Conservation (phyloP, 352 stramenopile genomes). For the Globisporangium polare region DNA sequence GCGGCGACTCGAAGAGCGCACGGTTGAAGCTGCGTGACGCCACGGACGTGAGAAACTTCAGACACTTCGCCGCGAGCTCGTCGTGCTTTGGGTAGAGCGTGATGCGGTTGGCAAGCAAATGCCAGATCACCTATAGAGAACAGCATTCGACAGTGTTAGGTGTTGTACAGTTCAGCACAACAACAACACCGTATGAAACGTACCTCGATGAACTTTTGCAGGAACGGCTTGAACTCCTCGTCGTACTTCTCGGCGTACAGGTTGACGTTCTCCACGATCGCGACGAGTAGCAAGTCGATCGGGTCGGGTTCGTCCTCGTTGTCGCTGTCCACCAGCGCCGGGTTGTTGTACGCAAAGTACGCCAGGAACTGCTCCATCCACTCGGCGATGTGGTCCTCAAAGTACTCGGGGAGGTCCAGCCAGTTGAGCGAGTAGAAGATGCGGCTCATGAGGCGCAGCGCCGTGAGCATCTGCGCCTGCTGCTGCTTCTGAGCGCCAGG, state of each 20-base stretch:
- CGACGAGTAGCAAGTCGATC: conserved; percentile 92
- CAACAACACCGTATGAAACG: not conserved
- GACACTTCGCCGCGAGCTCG: conserved; percentile 93
- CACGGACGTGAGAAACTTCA: conserved; percentile 97
- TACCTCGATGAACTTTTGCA: conserved; percentile 91
- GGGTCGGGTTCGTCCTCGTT: conserved; percentile 91
- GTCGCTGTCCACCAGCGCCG: conserved; percentile 85
- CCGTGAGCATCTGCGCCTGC: conserved; percentile 67
- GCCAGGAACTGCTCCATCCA: conserved; percentile 97
- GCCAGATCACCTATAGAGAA: conserved; percentile 51
- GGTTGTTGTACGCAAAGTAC: conserved; percentile 94
- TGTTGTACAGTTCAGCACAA: not conserved
- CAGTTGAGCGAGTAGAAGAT: conserved; percentile 99
- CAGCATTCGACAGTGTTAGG: not conserved
- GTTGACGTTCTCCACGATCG: conserved; percentile 97
- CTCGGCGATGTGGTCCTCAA: conserved; percentile 97
- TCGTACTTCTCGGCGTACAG: conserved; percentile 99
- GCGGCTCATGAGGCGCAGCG: conserved; percentile 91
- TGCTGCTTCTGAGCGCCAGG: conserved; percentile 35
- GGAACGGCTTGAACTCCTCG: conserved; percentile 96
- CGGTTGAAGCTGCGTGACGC: conserved; percentile 94
- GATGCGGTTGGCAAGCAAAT: conserved; percentile 67
- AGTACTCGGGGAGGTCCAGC: conserved; percentile 98
- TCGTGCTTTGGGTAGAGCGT: conserved; percentile 92
- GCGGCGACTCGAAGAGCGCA: conserved; percentile 77